These are phyloP conservation scores for Xenoacremonium recifei DNA, from an alignment of 2,329 filamentous ascomycete species.

Conservation along the genomic window DNA sequence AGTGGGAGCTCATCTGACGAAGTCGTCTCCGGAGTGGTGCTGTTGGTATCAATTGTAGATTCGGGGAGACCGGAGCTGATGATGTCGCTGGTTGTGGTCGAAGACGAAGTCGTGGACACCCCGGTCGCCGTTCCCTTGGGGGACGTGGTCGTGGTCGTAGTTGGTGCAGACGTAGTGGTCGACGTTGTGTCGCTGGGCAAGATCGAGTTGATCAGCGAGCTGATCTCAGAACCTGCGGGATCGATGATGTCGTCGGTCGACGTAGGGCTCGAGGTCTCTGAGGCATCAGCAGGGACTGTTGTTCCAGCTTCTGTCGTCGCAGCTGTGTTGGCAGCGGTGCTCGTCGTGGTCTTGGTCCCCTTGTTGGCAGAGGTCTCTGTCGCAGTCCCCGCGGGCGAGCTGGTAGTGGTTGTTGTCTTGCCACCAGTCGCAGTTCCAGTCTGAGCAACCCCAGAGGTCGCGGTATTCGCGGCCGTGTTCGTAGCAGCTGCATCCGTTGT, in stretches of 20 bases:
- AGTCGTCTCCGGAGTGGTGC: neutral
- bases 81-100: neutral
- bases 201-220: conserved; percentile 10
- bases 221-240: conserved; percentile 14
- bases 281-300: neutral
- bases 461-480: neutral
- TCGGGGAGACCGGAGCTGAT: neutral
- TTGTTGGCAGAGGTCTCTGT: neutral
- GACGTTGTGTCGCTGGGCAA: conserved; percentile 11
- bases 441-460: conserved; percentile 1
- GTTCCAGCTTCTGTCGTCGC: neutral
- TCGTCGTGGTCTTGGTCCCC: neutral
- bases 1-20: neutral
- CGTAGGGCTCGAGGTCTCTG: conserved; percentile 8
- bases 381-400: neutral
- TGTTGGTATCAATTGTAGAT: neutral
- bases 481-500: neutral
- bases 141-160: neutral
- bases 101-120: neutral
- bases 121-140: no score
- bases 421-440: conserved; percentile 6
- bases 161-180: neutral
- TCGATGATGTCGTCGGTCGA: conserved; percentile 17
- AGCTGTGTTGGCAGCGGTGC: no score
- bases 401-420: neutral